Evolutionary conservation across 257 asterid genomes (phyloP), one percentile per base, ranked within the genome.

Genomic region (Gardenia jasminoides): DNA sequence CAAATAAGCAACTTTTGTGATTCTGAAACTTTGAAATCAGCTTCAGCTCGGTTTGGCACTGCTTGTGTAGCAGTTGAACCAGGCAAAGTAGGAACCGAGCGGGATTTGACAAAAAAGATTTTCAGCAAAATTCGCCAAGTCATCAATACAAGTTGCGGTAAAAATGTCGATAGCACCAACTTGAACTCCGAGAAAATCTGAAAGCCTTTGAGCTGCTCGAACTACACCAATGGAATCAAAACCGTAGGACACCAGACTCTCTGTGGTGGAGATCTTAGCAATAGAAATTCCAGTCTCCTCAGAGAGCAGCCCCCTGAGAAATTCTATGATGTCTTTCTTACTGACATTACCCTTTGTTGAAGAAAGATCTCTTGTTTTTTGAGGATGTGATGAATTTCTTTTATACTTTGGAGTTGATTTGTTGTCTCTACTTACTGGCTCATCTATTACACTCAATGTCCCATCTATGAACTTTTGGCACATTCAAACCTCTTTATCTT

Each of bases 221-320:
- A 92, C 97, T 67, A 92, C 97, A 24, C 97, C 97, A 76, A 92
- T 92, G 28, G 97, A 92, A 83, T 92, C 96, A 66, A 92, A 84
- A 30, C 97, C 97, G 80, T 92, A 92, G 48, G 92, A 80, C 36
- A 78, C 81, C 77, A 92, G 88, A 79, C 84, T 92, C 6, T 83
- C 93, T 47, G 87, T 86, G 16, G 89, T 83, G 28, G 95, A 87
- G 76, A 92, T 91, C 74, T 87, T 88, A 84, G 86, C 74, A 48
- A 80, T 46, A 9, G 88, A 83, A 81, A 89, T 80, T 52, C 92
- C 89, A 24, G 94, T 84, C 66, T 89, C 93, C 85, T 92, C 97
- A 0, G 92, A 90, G 33, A 92, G 76, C 9, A 91, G 88, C 52
- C 82, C 81, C 87, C 83, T 87, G 64, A 91, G 22, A 58, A 87